Conservation (phyloP, 768 basidiomycete species). For the Leccinum variicolor region DNA sequence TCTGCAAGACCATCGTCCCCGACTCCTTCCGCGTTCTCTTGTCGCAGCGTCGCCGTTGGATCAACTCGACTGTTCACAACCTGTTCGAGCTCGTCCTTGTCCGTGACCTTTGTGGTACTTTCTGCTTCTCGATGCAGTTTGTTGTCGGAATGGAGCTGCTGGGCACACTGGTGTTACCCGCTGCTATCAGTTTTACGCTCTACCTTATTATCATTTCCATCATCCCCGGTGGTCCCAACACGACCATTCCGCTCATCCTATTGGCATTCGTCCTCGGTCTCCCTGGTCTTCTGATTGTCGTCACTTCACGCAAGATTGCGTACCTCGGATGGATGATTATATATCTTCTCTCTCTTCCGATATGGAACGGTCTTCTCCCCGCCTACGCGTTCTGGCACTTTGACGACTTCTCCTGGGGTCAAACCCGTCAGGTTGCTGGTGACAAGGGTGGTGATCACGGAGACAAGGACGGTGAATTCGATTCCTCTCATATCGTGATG, state of each 20-base stretch:
- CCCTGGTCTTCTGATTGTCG: slow-evolving; percentile 91
- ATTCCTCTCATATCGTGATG: slow-evolving; percentile 96
- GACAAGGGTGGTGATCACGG: slow-evolving; percentile 71
- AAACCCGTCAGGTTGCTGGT: slow-evolving; percentile 81
- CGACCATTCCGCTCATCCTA: slow-evolving; percentile 87
- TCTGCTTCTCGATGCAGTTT: slow-evolving; percentile 99
- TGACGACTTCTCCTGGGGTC: slow-evolving; percentile 98
- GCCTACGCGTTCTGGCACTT: slow-evolving; percentile 99
- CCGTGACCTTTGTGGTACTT: slow-evolving; percentile 97
- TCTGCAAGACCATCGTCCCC: slow-evolving; percentile 98
- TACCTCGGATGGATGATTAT: slow-evolving; percentile 98
- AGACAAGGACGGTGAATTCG: slow-evolving; percentile 97
- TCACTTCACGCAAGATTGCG: slow-evolving; percentile 90
- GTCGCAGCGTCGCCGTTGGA: slow-evolving; percentile 98
- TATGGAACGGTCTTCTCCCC: slow-evolving; percentile 97
- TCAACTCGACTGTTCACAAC: slow-evolving; percentile 99
- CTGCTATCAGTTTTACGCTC: slow-evolving; percentile 94
- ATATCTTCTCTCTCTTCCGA: slow-evolving; percentile 87
- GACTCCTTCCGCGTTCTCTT: slow-evolving; percentile 93
- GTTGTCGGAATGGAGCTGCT: slow-evolving; percentile 98
- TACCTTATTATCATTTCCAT: slow-evolving; percentile 89
- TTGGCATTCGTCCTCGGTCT: slow-evolving; percentile 94
- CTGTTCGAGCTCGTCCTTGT: slow-evolving; percentile 92
- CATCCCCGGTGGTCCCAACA: slow-evolving; percentile 74
- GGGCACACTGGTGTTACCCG: slow-evolving; percentile 94